Evolutionary conservation across 768 basidiomycete species (phyloP).

Genomic region (Auricularia heimuer): DNA sequence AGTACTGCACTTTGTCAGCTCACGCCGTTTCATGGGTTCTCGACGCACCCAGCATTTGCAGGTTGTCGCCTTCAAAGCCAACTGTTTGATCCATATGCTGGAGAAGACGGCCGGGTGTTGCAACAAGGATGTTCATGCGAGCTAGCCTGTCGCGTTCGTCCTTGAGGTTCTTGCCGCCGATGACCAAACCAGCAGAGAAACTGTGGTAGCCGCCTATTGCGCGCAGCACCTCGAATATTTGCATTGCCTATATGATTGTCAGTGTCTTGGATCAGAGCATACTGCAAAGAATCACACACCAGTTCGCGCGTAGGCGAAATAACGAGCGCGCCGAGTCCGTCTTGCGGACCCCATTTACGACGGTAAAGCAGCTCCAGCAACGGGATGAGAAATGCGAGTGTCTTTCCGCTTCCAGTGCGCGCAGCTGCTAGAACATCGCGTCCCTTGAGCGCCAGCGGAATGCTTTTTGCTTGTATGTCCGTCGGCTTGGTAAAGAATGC

Average conservation of each 20-base stretch:
- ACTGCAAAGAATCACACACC: conserved; percentile 34
- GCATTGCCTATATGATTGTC: conserved; percentile 61
- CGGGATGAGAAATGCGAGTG: conserved; percentile 62
- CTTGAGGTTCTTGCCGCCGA: conserved; percentile 91
- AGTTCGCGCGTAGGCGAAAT: conserved; percentile 92
- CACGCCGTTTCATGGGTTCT: no score
- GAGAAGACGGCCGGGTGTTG: conserved; percentile 86
- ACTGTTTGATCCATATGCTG: conserved; percentile 99
- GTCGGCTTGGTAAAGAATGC: conserved; percentile 83
- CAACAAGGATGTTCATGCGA: conserved; percentile 97
- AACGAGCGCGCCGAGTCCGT: conserved; percentile 78
- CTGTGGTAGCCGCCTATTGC: conserved; percentile 84
- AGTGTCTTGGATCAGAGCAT: conserved; percentile 2
- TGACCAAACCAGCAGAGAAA: conserved; percentile 91
- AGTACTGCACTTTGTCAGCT: conserved; percentile 46
- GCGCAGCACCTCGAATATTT: conserved; percentile 95
- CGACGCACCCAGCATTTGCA: conserved; percentile 86
- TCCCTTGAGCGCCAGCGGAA: conserved; percentile 51
- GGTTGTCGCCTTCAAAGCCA: conserved; percentile 82
- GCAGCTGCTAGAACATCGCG: conserved; percentile 62
- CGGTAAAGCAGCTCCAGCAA: conserved; percentile 55
- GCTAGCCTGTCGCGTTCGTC: conserved; percentile 83
- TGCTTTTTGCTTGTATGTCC: conserved; percentile 55
- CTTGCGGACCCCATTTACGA: conserved; percentile 60
- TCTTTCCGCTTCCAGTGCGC: conserved; percentile 65